phyloP scores from a whole-genome alignment of 2,329 filamentous ascomycete genomes.

The Calonectria multiphialidica region DNA sequence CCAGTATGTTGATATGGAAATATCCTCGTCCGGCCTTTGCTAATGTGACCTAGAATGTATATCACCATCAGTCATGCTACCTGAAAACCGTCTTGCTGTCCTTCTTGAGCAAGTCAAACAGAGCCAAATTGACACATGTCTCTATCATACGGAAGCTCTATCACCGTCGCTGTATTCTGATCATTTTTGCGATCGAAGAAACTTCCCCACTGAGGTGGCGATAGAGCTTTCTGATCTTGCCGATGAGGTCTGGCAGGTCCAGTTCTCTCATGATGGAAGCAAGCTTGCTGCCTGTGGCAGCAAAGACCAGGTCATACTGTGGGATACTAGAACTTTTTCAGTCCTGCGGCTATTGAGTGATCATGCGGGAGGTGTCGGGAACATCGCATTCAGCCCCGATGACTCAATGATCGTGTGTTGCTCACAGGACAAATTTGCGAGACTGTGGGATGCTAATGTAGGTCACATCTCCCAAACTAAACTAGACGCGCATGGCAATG shows the following conservation, averaged over 20 bases:
- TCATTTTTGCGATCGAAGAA: constrained; percentile 82
- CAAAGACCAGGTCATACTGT: constrained; percentile 82
- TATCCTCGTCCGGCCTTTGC: neutral
- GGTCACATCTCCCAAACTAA: constrained; percentile 43
- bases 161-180: constrained; percentile 91
- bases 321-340: constrained; percentile 79
- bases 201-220: constrained; percentile 82
- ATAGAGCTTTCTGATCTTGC: constrained; percentile 78
- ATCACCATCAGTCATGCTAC: constrained; percentile 96
- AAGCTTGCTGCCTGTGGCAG: constrained; percentile 86
- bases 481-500: neutral
- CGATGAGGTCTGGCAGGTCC: constrained; percentile 92
- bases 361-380: constrained; percentile 79
- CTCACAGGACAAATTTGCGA: constrained; percentile 78
- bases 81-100: constrained; percentile 86
- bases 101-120: constrained; percentile 87
- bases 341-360: constrained; percentile 72
- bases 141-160: constrained; percentile 86
- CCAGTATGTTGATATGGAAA: constrained; percentile 68
- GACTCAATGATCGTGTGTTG: constrained; percentile 89
- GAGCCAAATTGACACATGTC: constrained; percentile 83
- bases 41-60: constrained; percentile 75
- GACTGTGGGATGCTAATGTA: constrained; percentile 81
- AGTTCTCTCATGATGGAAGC: constrained; percentile 89
- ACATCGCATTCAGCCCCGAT: constrained; percentile 92